Evolutionary conservation across 106 monocot species (phyloP).

Genomic region (Dendrobium nobile): DNA sequence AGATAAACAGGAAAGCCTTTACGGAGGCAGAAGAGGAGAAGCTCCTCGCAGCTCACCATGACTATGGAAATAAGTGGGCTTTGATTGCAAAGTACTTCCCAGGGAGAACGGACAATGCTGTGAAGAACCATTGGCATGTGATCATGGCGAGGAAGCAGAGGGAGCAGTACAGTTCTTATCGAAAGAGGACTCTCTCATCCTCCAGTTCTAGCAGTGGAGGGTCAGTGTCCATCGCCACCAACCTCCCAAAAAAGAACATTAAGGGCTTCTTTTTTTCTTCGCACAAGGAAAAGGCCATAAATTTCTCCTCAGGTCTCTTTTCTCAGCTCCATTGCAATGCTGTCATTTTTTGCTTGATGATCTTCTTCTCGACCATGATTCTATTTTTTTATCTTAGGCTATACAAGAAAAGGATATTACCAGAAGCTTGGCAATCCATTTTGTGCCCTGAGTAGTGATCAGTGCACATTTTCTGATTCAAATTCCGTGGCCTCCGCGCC

Average conservation of each 20-base stretch:
- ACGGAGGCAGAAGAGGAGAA: slow-evolving; percentile 18
- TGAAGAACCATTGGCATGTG: slow-evolving; percentile 30
- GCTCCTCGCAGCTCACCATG: slow-evolving; percentile 13
- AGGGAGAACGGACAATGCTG: slow-evolving; percentile 22
- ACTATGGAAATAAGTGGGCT: slow-evolving; percentile 23
- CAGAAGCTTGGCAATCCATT: background rate
- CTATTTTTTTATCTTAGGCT: background rate
- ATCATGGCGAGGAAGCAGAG: slow-evolving; percentile 23
- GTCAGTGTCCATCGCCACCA: slow-evolving; percentile 5
- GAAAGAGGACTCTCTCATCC: background rate
- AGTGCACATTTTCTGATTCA: background rate
- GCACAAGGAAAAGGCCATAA: background rate
- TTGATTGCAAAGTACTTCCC: slow-evolving; percentile 16
- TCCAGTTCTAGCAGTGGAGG: background rate
- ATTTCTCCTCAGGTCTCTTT: slow-evolving; percentile 12
- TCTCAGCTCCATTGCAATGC: background rate
- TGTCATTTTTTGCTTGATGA: background rate
- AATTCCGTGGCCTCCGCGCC: slow-evolving; percentile 3
- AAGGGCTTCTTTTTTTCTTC: no score
- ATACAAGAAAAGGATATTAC: background rate
- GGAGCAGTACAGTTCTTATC: background rate
- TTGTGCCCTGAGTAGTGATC: background rate
- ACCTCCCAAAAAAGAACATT: background rate
- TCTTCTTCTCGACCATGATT: no score
- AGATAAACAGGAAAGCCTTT: slow-evolving; percentile 17